phyloP scores from a whole-genome alignment of 495 filamentous ascomycete genomes.

The Staphylotrichum tortipilum region DNA sequence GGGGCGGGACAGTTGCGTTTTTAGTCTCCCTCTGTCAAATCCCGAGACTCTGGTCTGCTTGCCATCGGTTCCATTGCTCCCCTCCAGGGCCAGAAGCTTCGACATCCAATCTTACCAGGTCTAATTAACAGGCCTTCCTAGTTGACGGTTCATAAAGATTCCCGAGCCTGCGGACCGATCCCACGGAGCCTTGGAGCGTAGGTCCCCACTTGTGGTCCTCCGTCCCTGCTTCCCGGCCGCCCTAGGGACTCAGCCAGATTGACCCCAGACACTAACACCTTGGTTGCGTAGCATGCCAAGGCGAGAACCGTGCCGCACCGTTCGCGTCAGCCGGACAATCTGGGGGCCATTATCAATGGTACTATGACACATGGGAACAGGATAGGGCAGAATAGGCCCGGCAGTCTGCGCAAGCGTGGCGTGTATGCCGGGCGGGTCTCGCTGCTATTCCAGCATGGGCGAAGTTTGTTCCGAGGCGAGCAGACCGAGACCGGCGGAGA shows the following conservation, averaged over 20 bases:
- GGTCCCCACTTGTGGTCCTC: neutral
- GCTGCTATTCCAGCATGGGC: neutral
- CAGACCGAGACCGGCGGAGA: neutral
- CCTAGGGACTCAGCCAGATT: too few species aligned
- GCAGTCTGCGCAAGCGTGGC: slow-evolving; percentile 1
- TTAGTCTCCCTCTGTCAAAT: too few species aligned
- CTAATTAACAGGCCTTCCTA: too few species aligned
- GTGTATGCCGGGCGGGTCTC: neutral
- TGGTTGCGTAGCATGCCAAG: slow-evolving; percentile 5
- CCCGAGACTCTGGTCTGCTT: too few species aligned
- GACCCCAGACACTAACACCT: neutral
- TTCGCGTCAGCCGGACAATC: slow-evolving; percentile 10
- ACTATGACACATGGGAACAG: slow-evolving; percentile 11
- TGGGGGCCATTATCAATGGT: neutral
- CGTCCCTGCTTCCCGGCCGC: neutral
- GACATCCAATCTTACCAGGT: neutral
- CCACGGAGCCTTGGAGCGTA: too few species aligned
- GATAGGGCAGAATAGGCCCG: neutral
- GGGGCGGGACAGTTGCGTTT: too few species aligned
- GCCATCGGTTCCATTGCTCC: too few species aligned
- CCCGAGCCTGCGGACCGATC: too few species aligned
- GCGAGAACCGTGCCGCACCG: slow-evolving; percentile 2
- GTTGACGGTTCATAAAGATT: too few species aligned
- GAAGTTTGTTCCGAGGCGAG: neutral
- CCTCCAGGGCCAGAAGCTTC: too few species aligned